Percentiles rank a stretch among this genome's conserved stretches.
Evolutionary conservation across 2,329 filamentous ascomycete genomes (phyloP).

Genomic region (Fusarium chaquense): DNA sequence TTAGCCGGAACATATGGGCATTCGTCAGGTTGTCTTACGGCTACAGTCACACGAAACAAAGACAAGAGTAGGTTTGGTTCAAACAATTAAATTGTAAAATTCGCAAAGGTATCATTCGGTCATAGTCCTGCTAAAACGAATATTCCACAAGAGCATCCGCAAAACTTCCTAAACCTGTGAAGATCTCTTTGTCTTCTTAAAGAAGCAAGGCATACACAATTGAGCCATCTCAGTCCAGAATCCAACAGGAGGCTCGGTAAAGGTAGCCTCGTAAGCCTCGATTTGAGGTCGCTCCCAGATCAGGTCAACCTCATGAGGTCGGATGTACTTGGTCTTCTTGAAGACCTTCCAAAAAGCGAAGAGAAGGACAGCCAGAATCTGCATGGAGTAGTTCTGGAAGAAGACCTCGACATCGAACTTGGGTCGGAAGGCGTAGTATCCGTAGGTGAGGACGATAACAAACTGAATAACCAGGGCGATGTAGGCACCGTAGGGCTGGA

Average conservation of each 20-base stretch:
- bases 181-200: constrained; percentile 40
- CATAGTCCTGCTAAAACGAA: neutral
- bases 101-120: constrained; percentile 19
- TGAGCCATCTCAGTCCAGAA: constrained; percentile 66
- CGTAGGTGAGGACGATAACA: constrained; percentile 62
- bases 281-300: constrained; percentile 69
- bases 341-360: constrained; percentile 72
- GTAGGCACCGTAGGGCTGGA: constrained; percentile 55
- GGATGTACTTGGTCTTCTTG: constrained; percentile 67
- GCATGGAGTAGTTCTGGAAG: constrained; percentile 67
- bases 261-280: constrained; percentile 66
- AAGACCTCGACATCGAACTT: constrained; percentile 61
- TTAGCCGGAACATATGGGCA: neutral
- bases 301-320: constrained; percentile 66
- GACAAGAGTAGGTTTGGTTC: neutral
- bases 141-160: neutral
- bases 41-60: neutral
- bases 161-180: constrained; percentile 8
- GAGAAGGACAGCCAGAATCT: constrained; percentile 64
- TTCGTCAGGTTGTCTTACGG: neutral
- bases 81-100: constrained; percentile 11
- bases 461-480: constrained; percentile 56
- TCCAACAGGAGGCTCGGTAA: constrained; percentile 60
- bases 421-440: constrained; percentile 63
- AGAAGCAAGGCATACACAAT: constrained; percentile 56